Evolutionary conservation across 257 asterid species (phyloP), one percentile per base, ranked within the genome.

Genomic region (Capsicum pubescens): DNA sequence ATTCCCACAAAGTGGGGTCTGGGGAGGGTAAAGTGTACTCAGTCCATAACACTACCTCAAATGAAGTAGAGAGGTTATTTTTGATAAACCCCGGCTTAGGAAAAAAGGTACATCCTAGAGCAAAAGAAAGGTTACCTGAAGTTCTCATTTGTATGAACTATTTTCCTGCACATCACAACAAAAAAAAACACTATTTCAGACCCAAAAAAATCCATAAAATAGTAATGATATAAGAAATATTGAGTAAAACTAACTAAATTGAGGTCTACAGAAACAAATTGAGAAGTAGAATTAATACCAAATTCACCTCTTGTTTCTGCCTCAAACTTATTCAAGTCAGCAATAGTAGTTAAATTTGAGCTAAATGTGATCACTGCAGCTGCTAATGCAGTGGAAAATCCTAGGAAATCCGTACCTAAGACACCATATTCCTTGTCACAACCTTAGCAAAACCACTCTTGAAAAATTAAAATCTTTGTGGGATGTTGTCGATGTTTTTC

Each of bases 271-370:
- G 98, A 96, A 58, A 98, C 99, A 86, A 91, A 96, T 81, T 96
- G 99, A 69, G 99, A 97, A 6, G 99, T 98, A 4, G 99, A 96
- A 79, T 98, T 98, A 83, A 96, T 96, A 80, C 98, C 99, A 32
- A 94, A 96, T 87, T 96, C 99, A 3, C 99, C 99, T 32, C 98
- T 88, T 21, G 94, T 93, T n/a, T 93, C 99, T 1, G 98, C 99
- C 84, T 26, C 32, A 26, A 26, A 26, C 32, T 26, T 26, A 26
- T 26, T 26, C 32, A 26, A 26, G 32, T 26, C 99, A 52, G 99
- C 98, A 88, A 95, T 39, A 80, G 95, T 95, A 44, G 92, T 36
- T 80, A 92, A 77, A 83, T 92, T 80, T 15, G 87, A 71, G 87
- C 92, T 88, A 76, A 93, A 86, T 58, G 93, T 90, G 69, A 93